Evolutionary conservation across 202 grass and related monocot genomes (phyloP), one percentile per base, ranked within the genome.

Genomic region (Panicum virgatum): DNA sequence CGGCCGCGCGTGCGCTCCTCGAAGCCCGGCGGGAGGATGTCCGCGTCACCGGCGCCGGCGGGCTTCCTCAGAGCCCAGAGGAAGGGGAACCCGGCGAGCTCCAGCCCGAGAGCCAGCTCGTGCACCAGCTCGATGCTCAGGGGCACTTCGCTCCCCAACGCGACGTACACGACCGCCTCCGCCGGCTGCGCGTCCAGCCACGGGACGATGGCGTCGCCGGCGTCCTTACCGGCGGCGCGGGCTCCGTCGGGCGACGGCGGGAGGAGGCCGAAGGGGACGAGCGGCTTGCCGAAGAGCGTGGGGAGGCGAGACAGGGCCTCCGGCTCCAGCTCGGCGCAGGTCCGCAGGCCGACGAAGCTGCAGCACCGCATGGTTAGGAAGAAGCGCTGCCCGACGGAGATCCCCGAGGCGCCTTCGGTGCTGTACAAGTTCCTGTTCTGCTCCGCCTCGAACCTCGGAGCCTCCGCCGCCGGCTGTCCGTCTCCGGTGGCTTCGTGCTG

Each of bases 61-160:
- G 81, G 75, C 42, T 39, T 85, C 39, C 88, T 72, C 6, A 89
- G 72, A 1, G 83, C 88, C 83, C 88, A 90, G 19, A 90, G 60
- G 74, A 90, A 90, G 7, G 20, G 37, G 20, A 42, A 2, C 2
- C 74, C 54, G 44, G 83, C 68, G 38, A 86, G 46, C 18, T 90
- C 88, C 9, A 86, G 72, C 3, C 82, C 88, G 1, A 34, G 43
- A 0, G 78, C 83, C 6, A 90, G 27, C 56, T 90, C 88, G 18
- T 59, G 76, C 32, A 82, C 8, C 1, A 7, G 77, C 26, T 73
- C 72, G 2, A 6, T 2, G 62, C 37, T 7, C 2, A 83, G 61
- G 1, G 66, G 74, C 4, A 19, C 40, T 16, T 90, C 82, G 46
- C 58, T 86, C 3, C 88, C 88, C 8, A 82, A 9, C 1, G 73